Conservation (phyloP, 768 basidiomycete species). For the Hypholoma fasciculare region DNA sequence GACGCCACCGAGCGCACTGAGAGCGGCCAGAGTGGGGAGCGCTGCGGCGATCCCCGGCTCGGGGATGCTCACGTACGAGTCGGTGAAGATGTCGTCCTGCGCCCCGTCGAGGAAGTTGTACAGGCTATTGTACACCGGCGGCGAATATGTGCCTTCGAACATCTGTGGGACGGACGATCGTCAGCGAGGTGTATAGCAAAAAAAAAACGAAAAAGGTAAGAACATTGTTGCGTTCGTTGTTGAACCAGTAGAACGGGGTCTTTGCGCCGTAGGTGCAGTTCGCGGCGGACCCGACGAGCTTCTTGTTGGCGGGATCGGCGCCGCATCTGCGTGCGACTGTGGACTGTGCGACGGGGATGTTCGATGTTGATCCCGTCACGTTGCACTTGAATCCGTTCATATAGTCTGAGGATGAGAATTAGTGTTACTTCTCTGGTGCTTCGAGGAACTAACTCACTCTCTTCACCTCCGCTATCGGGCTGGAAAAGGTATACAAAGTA, state of each 20-base stretch:
- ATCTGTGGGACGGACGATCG: constrained; percentile 38
- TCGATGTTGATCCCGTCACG: constrained; percentile 53
- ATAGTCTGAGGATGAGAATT: constrained; percentile 43
- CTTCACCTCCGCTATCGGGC: constrained; percentile 59
- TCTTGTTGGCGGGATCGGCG: constrained; percentile 49
- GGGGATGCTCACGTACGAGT: constrained; percentile 50
- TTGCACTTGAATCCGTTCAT: constrained; percentile 78
- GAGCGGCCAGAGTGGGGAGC: constrained; percentile 31
- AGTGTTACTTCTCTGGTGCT: background rate
- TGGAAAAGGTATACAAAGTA: constrained; percentile 4
- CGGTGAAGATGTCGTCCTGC: constrained; percentile 71
- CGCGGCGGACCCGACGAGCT: constrained; percentile 41
- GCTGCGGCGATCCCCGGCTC: constrained; percentile 41
- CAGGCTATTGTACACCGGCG: constrained; percentile 65
- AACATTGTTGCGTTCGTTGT: constrained; percentile 62
- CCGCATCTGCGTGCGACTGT: constrained; percentile 69
- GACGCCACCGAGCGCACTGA: background rate
- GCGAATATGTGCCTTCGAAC: constrained; percentile 61
- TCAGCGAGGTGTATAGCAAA: background rate
- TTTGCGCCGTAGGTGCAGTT: constrained; percentile 79
- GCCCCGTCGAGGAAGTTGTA: constrained; percentile 75
- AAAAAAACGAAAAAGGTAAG: background rate
- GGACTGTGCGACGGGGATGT: constrained; percentile 50
- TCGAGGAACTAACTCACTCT: constrained; percentile 43
- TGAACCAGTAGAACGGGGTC: constrained; percentile 71